These are phyloP conservation scores for Vachellia pachyceras DNA, from an alignment of 306 rosid species.

Conservation along the genomic window DNA sequence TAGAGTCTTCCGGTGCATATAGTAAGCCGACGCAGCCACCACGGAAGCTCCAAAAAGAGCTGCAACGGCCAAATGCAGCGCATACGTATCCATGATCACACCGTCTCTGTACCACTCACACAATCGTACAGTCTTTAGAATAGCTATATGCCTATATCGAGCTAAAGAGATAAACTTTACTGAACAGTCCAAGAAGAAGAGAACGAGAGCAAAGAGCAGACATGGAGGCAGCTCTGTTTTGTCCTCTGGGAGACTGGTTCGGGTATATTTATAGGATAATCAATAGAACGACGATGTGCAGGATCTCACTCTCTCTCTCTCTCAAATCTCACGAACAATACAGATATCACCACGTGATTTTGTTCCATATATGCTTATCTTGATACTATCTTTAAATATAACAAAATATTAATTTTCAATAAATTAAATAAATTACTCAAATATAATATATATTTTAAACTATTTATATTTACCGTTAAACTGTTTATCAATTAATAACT, in stretches of 20 bases:
- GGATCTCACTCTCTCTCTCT: not conserved
- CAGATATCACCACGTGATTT: too few relatives aligned
- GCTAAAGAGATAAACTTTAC: conserved; percentile 41
- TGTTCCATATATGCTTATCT: not conserved
- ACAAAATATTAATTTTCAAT: too few relatives aligned
- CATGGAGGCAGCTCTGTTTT: conserved; percentile 8
- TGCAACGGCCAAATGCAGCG: conserved; percentile 79
- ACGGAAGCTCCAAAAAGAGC: conserved; percentile 89
- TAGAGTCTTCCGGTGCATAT: conserved; percentile 79
- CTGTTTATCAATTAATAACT: too few relatives aligned
- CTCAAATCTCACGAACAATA: not conserved
- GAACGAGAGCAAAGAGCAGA: not conserved
- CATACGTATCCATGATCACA: conserved; percentile 61
- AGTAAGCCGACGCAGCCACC: conserved; percentile 77
- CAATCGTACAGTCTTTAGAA: not conserved
- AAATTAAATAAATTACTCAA: too few relatives aligned
- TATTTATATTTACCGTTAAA: too few relatives aligned
- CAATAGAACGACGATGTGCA: not conserved
- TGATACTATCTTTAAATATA: too few relatives aligned
- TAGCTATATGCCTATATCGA: not conserved
- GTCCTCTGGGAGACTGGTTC: not conserved
- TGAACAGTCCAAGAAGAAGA: conserved; percentile 20
- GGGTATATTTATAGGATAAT: conserved; percentile 53
- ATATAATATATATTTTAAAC: too few relatives aligned
- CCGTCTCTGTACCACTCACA: not conserved